Conservation (phyloP, 2,329 filamentous ascomycete genomes). For the Phialemoniopsis sp. region DNA sequence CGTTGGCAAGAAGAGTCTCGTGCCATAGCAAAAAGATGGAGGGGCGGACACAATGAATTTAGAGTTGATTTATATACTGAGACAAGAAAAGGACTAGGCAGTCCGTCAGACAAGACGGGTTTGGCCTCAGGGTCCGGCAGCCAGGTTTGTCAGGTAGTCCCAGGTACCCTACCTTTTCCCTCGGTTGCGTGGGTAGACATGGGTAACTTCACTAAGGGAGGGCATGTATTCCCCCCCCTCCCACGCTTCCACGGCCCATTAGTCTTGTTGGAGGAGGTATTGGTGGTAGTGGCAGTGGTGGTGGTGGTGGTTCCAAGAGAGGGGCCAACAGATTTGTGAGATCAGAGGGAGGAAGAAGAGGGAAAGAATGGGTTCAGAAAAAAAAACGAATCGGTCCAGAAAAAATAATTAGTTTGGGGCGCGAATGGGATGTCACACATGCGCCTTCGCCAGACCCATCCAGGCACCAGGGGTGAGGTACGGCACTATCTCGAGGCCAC, state of each 20-base stretch:
- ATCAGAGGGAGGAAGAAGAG: background rate
- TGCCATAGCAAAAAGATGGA: slow-evolving; percentile 32
- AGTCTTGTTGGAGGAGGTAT: no score
- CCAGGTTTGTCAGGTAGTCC: no score
- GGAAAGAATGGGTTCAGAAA: background rate
- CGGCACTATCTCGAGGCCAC: no score
- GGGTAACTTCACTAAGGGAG: no score
- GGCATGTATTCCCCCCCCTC: no score
- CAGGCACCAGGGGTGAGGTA: background rate
- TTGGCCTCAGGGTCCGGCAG: no score
- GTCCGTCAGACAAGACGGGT: no score
- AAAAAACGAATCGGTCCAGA: slow-evolving; percentile 1
- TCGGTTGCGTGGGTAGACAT: no score
- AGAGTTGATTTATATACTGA: slow-evolving; percentile 29
- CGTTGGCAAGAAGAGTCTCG: slow-evolving; percentile 30
- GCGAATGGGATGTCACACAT: no score
- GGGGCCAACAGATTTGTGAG: background rate
- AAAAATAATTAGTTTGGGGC: background rate
- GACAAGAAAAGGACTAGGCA: slow-evolving; percentile 10
- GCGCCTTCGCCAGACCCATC: no score
- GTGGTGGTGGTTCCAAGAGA: background rate
- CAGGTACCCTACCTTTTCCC: no score
- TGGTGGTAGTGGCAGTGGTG: background rate
- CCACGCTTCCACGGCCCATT: background rate
- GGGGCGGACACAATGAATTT: slow-evolving; percentile 27